phyloP scores from a whole-genome alignment of 2,329 filamentous ascomycete genomes.

The Clonostachys solani region DNA sequence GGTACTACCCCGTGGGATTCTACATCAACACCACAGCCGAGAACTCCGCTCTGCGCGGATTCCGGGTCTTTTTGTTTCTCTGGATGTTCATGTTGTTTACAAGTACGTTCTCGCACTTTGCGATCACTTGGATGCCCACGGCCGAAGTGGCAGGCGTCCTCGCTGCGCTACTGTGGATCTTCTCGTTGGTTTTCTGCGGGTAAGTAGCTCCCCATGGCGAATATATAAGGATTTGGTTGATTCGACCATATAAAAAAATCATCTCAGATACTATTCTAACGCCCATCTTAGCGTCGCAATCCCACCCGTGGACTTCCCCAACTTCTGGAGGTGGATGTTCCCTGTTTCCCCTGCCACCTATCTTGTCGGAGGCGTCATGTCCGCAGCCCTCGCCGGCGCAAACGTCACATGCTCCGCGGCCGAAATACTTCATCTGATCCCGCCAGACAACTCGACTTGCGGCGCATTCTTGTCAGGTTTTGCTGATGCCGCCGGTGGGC shows the following conservation, averaged over 20 bases:
- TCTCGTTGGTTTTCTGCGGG: conserved; percentile 60
- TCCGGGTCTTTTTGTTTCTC: conserved; percentile 62
- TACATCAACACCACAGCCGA: conserved; percentile 41
- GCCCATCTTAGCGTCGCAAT: conserved; percentile 69
- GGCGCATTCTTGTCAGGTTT: conserved; percentile 42
- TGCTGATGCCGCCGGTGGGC: conserved; percentile 45
- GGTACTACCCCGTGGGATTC: conserved; percentile 63
- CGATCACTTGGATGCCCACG: conserved; percentile 58
- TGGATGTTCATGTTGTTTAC: conserved; percentile 64
- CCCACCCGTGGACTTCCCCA: conserved; percentile 54
- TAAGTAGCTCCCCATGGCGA: no score
- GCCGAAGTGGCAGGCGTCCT: conserved; percentile 66
- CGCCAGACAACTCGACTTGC: conserved; percentile 50
- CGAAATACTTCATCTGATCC: conserved; percentile 60
- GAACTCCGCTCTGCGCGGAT: conserved; percentile 42
- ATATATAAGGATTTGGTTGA: no score
- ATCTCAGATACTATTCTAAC: conserved; percentile 29
- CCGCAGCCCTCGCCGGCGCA: conserved; percentile 58
- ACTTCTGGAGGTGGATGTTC: conserved; percentile 78
- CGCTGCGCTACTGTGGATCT: conserved; percentile 60
- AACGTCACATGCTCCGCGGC: conserved; percentile 56
- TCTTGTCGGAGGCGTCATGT: conserved; percentile 61
- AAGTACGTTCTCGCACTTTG: conserved; percentile 62
- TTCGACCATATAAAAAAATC: no score
- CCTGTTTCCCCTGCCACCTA: conserved; percentile 73